Evolutionary conservation across 1,284 basidiomycete genomes (phyloP).

Genomic region (Malassezia brasiliensis): DNA sequence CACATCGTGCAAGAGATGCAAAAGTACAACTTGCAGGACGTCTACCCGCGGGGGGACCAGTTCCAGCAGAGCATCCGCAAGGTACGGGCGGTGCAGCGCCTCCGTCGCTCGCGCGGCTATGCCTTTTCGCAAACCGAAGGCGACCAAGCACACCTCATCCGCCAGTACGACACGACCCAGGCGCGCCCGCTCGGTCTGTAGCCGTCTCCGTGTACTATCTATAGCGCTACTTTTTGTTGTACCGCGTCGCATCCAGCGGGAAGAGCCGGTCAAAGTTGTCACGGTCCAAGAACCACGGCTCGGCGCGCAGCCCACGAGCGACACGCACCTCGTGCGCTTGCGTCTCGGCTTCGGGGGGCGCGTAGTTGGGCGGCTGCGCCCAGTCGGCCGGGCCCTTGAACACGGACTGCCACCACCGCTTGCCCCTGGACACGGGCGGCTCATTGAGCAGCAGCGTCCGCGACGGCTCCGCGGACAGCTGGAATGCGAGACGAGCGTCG

Average conservation of each 20-base stretch:
- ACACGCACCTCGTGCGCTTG: background rate
- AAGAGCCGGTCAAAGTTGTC: constrained; percentile 19
- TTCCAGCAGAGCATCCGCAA: constrained; percentile 49
- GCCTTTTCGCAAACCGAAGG: constrained; percentile 46
- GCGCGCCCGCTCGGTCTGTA: constrained; percentile 13
- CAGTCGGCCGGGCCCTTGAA: constrained; percentile 14
- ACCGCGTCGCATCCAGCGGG: constrained; percentile 16
- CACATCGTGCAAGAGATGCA: constrained; percentile 86
- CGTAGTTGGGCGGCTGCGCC: constrained; percentile 1
- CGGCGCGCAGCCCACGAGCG: background rate
- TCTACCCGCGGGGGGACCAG: constrained; percentile 93
- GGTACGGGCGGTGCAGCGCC: constrained; percentile 44
- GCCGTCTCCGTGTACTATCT: no score
- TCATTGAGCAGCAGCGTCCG: constrained; percentile 2
- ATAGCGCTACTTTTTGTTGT: constrained; percentile 3
- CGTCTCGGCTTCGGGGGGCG: constrained; percentile 2
- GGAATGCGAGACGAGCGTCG: constrained; percentile 18
- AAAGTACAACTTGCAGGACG: constrained; percentile 95
- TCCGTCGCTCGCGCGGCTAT: constrained; percentile 43
- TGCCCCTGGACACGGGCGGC: constrained; percentile 1
- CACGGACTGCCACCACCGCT: background rate
- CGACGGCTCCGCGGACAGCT: constrained; percentile 9
- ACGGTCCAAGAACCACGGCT: constrained; percentile 22
- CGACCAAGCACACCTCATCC: constrained; percentile 39
- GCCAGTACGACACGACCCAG: constrained; percentile 46